Evolutionary conservation across 2,329 filamentous ascomycete genomes (phyloP), one percentile per base, ranked within the genome.

Genomic region (Allantophomopsis cytisporea): DNA sequence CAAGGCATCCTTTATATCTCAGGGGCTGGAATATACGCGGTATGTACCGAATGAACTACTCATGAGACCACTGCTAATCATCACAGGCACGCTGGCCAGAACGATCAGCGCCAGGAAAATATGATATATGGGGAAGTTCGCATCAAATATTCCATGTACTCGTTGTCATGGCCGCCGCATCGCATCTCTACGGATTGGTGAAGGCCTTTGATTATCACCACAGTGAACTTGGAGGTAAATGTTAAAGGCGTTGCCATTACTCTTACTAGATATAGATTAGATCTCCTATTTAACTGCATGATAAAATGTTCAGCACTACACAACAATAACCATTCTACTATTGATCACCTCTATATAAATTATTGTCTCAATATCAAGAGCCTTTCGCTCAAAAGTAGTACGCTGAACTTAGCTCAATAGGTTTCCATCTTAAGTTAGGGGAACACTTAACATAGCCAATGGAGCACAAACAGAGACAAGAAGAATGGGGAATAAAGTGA

Each of bases 61-160:
- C 12, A 36, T 7, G 38, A 11, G 17, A 39, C 20, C n/a, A 15
- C 30, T 41, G 34, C 42, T 47, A 41, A 49, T 47, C 46, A 41
- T 45, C 5, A 35, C 41, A 83, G 77, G 68, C 73, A 39, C 79
- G 91, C 31, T 78, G 89, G 60, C 91, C 91, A 0, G 91, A 98
- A 63, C 71, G 85, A 43, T 75, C 71, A 52, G 72, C 65, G 35
- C 91, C 89, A 0, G 84, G 86, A 1, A 66, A 59, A 7, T 95
- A 89, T 54, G 91, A 98, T 60, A 83, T 95, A 38, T 83, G 83
- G 73, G 89, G 91, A 31, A 87, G 80, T 55, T 94, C 86, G 15
- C 91, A 98, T 60, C 91, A 98, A 62, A 82, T 98, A 47, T 98
- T 98, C 59, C 91, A 98, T 63, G 65, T 94, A 31, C 71, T 91